These are phyloP conservation scores for Leishmania turanica DNA, from an alignment of 208 protist genomes.

Conservation along the genomic window DNA sequence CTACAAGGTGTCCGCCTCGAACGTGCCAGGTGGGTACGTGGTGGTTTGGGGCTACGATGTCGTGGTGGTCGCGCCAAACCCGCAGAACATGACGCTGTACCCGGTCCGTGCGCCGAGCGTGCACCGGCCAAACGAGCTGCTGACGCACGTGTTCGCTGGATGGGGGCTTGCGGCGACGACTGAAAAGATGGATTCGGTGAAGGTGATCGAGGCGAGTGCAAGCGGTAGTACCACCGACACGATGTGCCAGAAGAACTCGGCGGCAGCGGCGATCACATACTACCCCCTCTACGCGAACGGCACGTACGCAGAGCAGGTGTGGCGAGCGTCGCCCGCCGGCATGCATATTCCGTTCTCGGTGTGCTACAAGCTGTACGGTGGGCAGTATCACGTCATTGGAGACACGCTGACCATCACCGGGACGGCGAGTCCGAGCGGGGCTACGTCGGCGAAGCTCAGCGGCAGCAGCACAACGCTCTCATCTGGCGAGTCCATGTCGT, in stretches of 20 bases:
- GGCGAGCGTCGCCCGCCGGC: conserved; percentile 24
- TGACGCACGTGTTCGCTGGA: conserved; percentile 75
- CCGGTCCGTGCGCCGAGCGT: conserved; percentile 18
- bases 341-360: conserved; percentile 52
- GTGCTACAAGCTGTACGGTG: conserved; percentile 90
- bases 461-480: conserved; percentile 28
- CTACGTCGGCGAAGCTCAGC: conserved; percentile 44
- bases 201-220: conserved; percentile 53
- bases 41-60: conserved; percentile 78
- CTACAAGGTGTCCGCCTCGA: conserved; percentile 45
- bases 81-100: conserved; percentile 41
- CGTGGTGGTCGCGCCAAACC: conserved; percentile 63
- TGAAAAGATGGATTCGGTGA: conserved; percentile 49
- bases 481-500: conserved; percentile 64
- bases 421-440: conserved; percentile 46
- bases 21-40: conserved; percentile 34
- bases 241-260: conserved; percentile 28
- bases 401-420: conserved; percentile 28
- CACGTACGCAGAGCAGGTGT: conserved; percentile 64
- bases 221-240: conserved; percentile 22
- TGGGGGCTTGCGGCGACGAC: conserved; percentile 59
- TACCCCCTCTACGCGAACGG: conserved; percentile 76
- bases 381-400: conserved; percentile 75
- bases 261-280: conserved; percentile 20
- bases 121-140: conserved; percentile 41